Evolutionary conservation across 306 rosid genomes (phyloP), one percentile per base, ranked within the genome.

Genomic region (Glycyrrhiza uralensis): DNA sequence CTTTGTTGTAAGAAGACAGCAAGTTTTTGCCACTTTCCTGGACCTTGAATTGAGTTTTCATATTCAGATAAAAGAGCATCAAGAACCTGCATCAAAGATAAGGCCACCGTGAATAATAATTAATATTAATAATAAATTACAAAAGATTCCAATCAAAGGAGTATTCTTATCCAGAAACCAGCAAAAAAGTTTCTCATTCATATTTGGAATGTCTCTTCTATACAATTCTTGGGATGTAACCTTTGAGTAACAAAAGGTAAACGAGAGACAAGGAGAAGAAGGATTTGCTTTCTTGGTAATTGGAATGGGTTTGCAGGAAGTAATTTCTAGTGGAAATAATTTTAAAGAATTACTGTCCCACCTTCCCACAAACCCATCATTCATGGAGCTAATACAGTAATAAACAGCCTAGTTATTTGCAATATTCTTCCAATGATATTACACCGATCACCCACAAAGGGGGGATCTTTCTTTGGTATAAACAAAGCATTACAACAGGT

Each of bases 21-120:
- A 79, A 91, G 67, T 71, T 85, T 90, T 75, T 88, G 92, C 97
- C 97, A 95, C 76, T 95, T 95, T 76, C 86, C 92, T 15, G 96
- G 99, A 80, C 93, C 96, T 29, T 86, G 93, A 77, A 84, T 69
- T 74, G 87, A 82, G 76, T 81, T 75, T 67, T 91, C 96, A 74
- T 88, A 95, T 52, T 91, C 99, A 1, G 89, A 81, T 33, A 95
- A 32, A 71, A 95, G 97, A 71, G 85, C 89, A 80, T 89, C 99
- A 71, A 95, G 89, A 89, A 88, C 96, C 99, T 95, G 81, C 56
- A 82, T 42, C 62, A 72, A 24, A 72, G 42, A 71, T 20, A 64
- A 35, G 42, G 41, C 49, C 5, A 14, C 49, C 72, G 11, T 49
- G 22, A 12, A 23, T 36, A 13, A n/a, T n/a, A n/a, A n/a, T n/a